Base-by-base conservation (phyloP, 2,329 filamentous ascomycete genomes). In the Tricladium varicosporioides region DNA sequence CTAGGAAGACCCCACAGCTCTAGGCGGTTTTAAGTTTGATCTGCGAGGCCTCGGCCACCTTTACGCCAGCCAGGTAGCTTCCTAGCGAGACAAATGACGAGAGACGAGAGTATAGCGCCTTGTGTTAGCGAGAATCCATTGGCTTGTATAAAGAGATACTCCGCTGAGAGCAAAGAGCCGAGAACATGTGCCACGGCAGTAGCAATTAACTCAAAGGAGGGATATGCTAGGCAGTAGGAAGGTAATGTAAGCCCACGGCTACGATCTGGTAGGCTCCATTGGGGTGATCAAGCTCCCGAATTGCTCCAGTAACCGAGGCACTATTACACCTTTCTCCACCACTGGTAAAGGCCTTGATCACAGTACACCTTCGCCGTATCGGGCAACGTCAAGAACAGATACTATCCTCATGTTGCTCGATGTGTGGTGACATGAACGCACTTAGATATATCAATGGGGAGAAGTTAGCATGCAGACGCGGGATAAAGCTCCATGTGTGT, bases 141-240 rank as follows among this genome's bases (percentile, higher is more conserved):
- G 57, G 74, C 77, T 46, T 80, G 78, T 60, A 79, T 84, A 43
- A 91, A 94, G 75, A 80, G 91, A 64, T 88, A 87, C 71, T 94
- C 91, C 14, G 91, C 93, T 73, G 91, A 96, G 74, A 78, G 76
- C 60, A 85, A 82, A 66, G 83, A 87, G 54, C 74, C 80, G 45
- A 88, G 85, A 68, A 76, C 79, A 14, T 75, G 79, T 2, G n/a
- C n/a, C n/a, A n/a, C n/a, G n/a, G n/a, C n/a, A n/a, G n/a, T n/a
- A n/a, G n/a, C n/a, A n/a, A n/a, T n/a, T n/a, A n/a, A n/a, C n/a
- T n/a, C n/a, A n/a, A n/a, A n/a, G n/a, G n/a, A n/a, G n/a, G n/a
- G n/a, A n/a, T n/a, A n/a, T n/a, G n/a, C n/a, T n/a, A n/a, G n/a
- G n/a, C n/a, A n/a, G n/a, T n/a, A n/a, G n/a, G n/a, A n/a, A n/a